Conservation (phyloP, 169 alveolate species). For the Toxoplasma gondii region DNA sequence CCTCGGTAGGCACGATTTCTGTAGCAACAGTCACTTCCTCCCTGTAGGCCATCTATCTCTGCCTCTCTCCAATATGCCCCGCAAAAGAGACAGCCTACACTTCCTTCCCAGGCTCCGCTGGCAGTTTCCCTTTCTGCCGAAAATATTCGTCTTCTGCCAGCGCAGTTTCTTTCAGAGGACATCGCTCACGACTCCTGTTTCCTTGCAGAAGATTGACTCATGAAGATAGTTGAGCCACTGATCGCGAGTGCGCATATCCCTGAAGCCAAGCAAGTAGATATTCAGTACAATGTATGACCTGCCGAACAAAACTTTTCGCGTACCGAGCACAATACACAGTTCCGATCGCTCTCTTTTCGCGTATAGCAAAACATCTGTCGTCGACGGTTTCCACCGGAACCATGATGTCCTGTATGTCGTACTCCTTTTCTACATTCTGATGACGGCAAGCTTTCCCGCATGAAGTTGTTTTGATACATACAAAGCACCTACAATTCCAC, state of each 20-base stretch:
- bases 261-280: not conserved
- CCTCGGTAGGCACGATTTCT: slow-evolving; percentile 52
- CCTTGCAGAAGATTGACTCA: slow-evolving; percentile 55
- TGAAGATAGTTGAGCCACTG: slow-evolving; percentile 56
- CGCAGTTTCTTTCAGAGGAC: not conserved
- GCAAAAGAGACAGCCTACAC: slow-evolving; percentile 5
- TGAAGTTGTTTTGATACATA: not conserved
- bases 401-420: slow-evolving; percentile 23
- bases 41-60: not conserved
- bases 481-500: slow-evolving; percentile 38
- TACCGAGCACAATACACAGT: slow-evolving; percentile 57
- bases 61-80: not conserved
- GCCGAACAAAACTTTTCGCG: not conserved
- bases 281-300: not conserved
- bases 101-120: slow-evolving; percentile 63
- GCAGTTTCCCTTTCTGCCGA: slow-evolving; percentile 61
- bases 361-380: slow-evolving; percentile 46
- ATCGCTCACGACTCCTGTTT: slow-evolving; percentile 52
- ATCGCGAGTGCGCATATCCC: slow-evolving; percentile 38
- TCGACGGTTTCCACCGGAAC: slow-evolving; percentile 59
- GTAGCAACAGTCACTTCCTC: slow-evolving; percentile 19
- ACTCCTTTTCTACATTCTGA: slow-evolving; percentile 48
- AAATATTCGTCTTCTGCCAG: not conserved
- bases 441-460: not conserved
- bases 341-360: not conserved